phyloP scores from a whole-genome alignment of 2,329 filamentous ascomycete genomes.

The Plectosphaerella cucumerina region DNA sequence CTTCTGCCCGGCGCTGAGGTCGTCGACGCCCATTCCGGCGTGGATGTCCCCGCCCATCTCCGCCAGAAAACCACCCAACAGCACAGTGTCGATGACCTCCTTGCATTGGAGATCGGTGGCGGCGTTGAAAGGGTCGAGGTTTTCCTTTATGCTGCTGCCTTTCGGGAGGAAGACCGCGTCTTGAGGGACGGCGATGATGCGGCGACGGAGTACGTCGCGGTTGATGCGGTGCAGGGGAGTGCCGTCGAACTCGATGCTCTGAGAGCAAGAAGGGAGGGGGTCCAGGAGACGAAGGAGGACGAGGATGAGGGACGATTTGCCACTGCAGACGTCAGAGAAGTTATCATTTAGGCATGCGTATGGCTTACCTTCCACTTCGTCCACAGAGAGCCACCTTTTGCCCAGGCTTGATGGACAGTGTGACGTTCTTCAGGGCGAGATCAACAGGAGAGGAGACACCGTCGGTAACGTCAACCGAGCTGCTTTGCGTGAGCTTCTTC shows the following conservation, averaged over 20 bases:
- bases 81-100: constrained; percentile 13
- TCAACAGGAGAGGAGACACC: too few relatives aligned
- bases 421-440: constrained; percentile 11
- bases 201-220: constrained; percentile 36
- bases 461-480: background rate
- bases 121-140: constrained; percentile 35
- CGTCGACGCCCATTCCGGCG: constrained; percentile 33
- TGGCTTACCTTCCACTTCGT: constrained; percentile 23
- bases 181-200: constrained; percentile 49
- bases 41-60: constrained; percentile 13
- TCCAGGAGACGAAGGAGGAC: constrained; percentile 37
- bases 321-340: constrained; percentile 18
- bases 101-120: constrained; percentile 20
- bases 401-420: constrained; percentile 21
- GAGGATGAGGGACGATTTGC: constrained; percentile 39
- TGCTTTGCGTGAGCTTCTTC: too few relatives aligned
- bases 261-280: constrained; percentile 17
- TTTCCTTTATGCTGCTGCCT: constrained; percentile 18
- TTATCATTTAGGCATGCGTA: background rate
- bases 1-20: constrained; percentile 54
- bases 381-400: constrained; percentile 32
- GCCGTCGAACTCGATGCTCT: constrained; percentile 38
- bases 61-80: constrained; percentile 1
- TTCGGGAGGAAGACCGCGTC: constrained; percentile 48
- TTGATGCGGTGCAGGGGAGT: constrained; percentile 30